A percentile compares a stretch with the other conserved stretches of the same genome.
Evolutionary conservation across 2,329 filamentous ascomycete species (phyloP).

Genomic region (Sclerotinia glacialis): DNA sequence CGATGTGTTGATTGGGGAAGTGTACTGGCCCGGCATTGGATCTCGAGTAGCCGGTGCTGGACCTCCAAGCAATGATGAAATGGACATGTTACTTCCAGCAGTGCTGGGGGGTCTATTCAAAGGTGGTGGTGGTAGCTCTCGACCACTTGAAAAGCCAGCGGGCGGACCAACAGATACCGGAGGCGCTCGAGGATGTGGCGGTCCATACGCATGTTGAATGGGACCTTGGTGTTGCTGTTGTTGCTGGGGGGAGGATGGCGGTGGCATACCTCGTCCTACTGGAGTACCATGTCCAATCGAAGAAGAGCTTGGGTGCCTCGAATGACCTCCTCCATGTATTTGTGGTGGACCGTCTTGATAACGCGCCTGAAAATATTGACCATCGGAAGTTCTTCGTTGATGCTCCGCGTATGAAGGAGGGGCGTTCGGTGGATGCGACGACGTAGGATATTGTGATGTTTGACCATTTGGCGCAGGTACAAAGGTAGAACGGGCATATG

Average conservation of each 20-base stretch:
- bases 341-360: slow-evolving; percentile 33
- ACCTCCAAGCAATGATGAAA: slow-evolving; percentile 67
- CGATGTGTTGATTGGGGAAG: slow-evolving; percentile 43
- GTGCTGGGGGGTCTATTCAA: slow-evolving; percentile 48
- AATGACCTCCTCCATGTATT: slow-evolving; percentile 35
- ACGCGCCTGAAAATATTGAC: slow-evolving; percentile 36
- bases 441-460: slow-evolving; percentile 31
- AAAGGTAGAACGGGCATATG: slow-evolving; percentile 34
- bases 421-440: slow-evolving; percentile 37
- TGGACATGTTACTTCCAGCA: slow-evolving; percentile 64
- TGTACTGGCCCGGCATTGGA: slow-evolving; percentile 48
- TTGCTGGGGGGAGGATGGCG: slow-evolving; percentile 48
- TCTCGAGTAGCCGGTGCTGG: slow-evolving; percentile 48
- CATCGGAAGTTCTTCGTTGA: slow-evolving; percentile 39
- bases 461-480: slow-evolving; percentile 5
- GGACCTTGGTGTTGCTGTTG: slow-evolving; percentile 40
- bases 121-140: slow-evolving; percentile 54
- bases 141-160: slow-evolving; percentile 46
- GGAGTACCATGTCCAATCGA: slow-evolving; percentile 38
- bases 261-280: slow-evolving; percentile 45
- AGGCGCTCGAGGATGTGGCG: slow-evolving; percentile 42
- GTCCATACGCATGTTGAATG: slow-evolving; percentile 39
- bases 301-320: slow-evolving; percentile 39
- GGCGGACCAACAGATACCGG: slow-evolving; percentile 43
- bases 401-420: slow-evolving; percentile 37